Evolutionary conservation across 176 grass and related monocot species (phyloP), one percentile per base, ranked within the genome.

Genomic region (Cenchrus fungigraminus): DNA sequence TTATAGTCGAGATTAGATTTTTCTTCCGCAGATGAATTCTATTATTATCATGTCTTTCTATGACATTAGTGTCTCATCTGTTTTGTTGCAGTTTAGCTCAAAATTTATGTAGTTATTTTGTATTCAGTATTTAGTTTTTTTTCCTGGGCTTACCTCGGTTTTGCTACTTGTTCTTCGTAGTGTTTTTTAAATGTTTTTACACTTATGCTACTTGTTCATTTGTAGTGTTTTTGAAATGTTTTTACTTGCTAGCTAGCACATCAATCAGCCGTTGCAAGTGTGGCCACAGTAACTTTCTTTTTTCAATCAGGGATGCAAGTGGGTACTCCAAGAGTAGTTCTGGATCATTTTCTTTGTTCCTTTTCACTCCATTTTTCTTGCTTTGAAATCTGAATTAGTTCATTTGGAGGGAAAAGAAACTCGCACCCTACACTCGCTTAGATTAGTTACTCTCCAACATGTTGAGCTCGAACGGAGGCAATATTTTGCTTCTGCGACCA

Each of bases 1-100:
- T 20, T 66, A 32, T 75, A 77, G n/a, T 56, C 54, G 15, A 77
- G 67, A 85, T 87, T 72, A 42, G 29, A 25, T 79, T 73, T 69
- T 69, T 58, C n/a, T 55, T 34, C 80, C 60, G 31, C 44, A 63
- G 50, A 42, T n/a, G 37, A 87, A 54, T 71, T 67, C 77, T 82
- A 65, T 28, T 9, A 32, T 73, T 45, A 67, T 19, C n/a, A 7
- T 20, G 9, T 44, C 12, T 63, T 72, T 71, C 20, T 25, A 45
- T 8, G 7, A 68, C n/a, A 3, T 56, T 53, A 56, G 46, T 65
- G 15, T 83, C 71, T 88, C 10, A 45, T 83, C 69, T 46, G 37
- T 70, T 72, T 79, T 6, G 22, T 58, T 34, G 22, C 31, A n/a
- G 16, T 83, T 83, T 78, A 64, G 73, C 64, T 83, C 54, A 77